phyloP scores from a whole-genome alignment of 208 protist genomes.

The Trypanosoma brucei region DNA sequence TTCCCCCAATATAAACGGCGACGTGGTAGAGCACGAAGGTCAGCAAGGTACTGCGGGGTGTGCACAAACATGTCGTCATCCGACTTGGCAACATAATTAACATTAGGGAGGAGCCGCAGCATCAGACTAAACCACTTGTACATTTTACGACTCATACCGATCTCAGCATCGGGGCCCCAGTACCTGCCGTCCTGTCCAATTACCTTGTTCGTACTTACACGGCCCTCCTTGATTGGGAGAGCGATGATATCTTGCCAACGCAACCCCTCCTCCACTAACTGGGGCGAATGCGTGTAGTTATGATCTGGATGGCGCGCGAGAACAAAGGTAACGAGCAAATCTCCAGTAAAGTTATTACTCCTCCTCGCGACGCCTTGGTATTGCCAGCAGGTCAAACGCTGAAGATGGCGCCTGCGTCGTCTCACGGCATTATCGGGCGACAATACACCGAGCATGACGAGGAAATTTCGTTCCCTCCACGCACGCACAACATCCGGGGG shows the following conservation, averaged over 20 bases:
- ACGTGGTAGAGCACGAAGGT: constrained; percentile 16
- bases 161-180: constrained; percentile 4
- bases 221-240: constrained; percentile 32
- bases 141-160: constrained; percentile 29
- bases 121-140: constrained; percentile 30
- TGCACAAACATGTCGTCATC: constrained; percentile 45
- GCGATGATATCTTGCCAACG: constrained; percentile 28
- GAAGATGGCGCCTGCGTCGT: constrained; percentile 20
- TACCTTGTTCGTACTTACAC: constrained; percentile 7
- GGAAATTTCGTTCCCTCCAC: constrained; percentile 7
- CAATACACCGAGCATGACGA: constrained; percentile 41
- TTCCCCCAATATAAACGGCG: constrained; percentile 12
- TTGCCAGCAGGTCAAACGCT: constrained; percentile 38
- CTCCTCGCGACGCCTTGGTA: constrained; percentile 33
- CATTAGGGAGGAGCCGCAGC: constrained; percentile 27
- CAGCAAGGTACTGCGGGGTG: constrained; percentile 39
- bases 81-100: constrained; percentile 34
- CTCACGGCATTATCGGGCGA: constrained; percentile 28
- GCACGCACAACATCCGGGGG: constrained; percentile 1
- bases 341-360: constrained; percentile 23
- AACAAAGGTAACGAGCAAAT: constrained; percentile 25
- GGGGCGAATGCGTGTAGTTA: constrained; percentile 16
- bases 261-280: constrained; percentile 33
- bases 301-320: constrained; percentile 4
- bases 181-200: neutral